Evolutionary conservation across 2,329 filamentous ascomycete genomes (phyloP), one percentile per base, ranked within the genome.

Genomic region (Apiospora aurea): DNA sequence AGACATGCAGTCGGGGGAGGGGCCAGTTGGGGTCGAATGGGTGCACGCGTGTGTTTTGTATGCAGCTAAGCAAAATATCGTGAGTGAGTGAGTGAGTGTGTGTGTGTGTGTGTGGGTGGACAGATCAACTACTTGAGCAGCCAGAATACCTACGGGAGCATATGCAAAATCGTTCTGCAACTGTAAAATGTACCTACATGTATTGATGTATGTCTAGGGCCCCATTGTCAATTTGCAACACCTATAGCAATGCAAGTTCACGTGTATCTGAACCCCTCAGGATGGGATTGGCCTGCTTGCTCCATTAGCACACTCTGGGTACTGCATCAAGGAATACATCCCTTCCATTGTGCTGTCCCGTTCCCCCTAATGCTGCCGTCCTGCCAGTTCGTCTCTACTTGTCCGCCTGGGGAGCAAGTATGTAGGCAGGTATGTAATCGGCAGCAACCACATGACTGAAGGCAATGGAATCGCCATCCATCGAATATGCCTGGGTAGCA

Each of bases 41-140:
- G 53, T 41, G 43, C 26, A 43, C 26, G 43, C 61, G 24, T 13
- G 43, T 16, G 66, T 43, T n/a, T n/a, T 44, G 67, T 38, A 68
- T 69, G 67, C 67, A 69, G 47, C 67, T 69, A 69, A 38, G 24
- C 53, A 38, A 38, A 38, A 13, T 49, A 29, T 68, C 29, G 11
- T 29, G 26, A 29, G 26, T 29, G 26, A 2, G 26, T 47, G 66
- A 47, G 13, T 46, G 41, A 29, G 24, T n/a, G 13, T 2, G 43
- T 46, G 44, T 4, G 44, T 21, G 16, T 21, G 44, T 21, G 44
- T 21, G 44, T 46, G 49, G 26, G 49, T 26, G 49, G n/a, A 24
- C n/a, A 26, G 14, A 21, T 49, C 46, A n/a, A n/a, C n/a, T 49
- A 51, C 49, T 51, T 51, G 49, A 51, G 49, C n/a, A 26, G 11